Conservation (phyloP, 345 rosid genomes). For the Salix brachista region DNA sequence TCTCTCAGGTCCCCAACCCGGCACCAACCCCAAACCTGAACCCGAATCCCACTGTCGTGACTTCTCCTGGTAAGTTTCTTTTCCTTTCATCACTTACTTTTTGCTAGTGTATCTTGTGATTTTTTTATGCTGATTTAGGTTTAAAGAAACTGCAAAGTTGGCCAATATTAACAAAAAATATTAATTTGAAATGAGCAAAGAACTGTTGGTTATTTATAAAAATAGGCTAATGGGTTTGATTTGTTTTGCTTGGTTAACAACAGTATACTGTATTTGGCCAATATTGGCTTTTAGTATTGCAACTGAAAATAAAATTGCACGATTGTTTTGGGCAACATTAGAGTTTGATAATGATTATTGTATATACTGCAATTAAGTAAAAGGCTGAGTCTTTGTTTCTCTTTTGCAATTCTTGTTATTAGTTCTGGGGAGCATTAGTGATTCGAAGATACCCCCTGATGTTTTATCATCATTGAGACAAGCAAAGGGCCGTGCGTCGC, state of each 20-base stretch:
- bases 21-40: not conserved
- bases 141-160: no score
- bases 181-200: no score
- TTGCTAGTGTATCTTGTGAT: not conserved
- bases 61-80: constrained; percentile 38
- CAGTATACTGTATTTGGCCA: not conserved
- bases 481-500: constrained; percentile 23
- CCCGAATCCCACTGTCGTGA: not conserved
- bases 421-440: constrained; percentile 60
- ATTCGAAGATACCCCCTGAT: constrained; percentile 39
- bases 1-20: not conserved
- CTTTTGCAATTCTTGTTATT: constrained; percentile 1
- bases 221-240: not conserved
- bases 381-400: not conserved
- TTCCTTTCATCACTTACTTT: not conserved
- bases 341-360: not conserved
- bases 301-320: not conserved
- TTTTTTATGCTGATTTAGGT: not conserved
- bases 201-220: not conserved
- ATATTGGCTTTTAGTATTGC: not conserved
- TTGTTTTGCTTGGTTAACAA: not conserved
- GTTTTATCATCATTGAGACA: constrained; percentile 39
- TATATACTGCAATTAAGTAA: not conserved
- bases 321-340: not conserved
- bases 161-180: no score